These are phyloP conservation scores for Arthromyces matolae DNA, from an alignment of 768 basidiomycete genomes.

Conservation along the genomic window DNA sequence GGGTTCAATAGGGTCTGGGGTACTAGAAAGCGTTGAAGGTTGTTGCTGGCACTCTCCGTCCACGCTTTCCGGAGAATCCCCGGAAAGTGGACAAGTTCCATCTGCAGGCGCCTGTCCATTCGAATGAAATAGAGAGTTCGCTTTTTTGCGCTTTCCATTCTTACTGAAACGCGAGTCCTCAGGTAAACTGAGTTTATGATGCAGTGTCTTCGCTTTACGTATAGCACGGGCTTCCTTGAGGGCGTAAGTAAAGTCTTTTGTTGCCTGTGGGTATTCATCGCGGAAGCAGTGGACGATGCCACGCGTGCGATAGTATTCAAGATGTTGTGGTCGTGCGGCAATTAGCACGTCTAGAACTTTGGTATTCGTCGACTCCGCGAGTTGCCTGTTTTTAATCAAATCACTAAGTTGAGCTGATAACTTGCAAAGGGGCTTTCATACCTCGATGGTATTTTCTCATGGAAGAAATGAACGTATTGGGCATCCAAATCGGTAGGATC, in stretches of 20 bases:
- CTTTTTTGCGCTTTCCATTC: constrained; percentile 55
- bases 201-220: constrained; percentile 61
- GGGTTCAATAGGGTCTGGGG: constrained; percentile 84
- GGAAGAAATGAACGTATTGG: constrained; percentile 89
- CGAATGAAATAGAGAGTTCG: constrained; percentile 33
- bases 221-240: constrained; percentile 71
- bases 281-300: constrained; percentile 88
- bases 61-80: constrained; percentile 42
- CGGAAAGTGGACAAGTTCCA: constrained; percentile 50
- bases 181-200: constrained; percentile 39
- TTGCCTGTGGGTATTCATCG: constrained; percentile 72
- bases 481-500: constrained; percentile 79
- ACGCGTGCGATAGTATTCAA: constrained; percentile 86
- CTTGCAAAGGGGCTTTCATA: constrained; percentile 24
- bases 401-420: neutral
- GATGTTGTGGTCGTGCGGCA: constrained; percentile 61
- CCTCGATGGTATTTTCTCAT: constrained; percentile 93
- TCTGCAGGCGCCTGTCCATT: constrained; percentile 67
- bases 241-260: constrained; percentile 77
- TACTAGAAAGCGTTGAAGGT: constrained; percentile 69
- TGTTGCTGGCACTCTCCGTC: constrained; percentile 59
- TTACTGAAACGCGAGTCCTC: constrained; percentile 34
- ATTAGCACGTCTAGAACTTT: constrained; percentile 79
- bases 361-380: constrained; percentile 81
- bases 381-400: constrained; percentile 59